Evolutionary conservation across 805 yeast species (phyloP).

Genomic region (Hanseniaspora lindneri): DNA sequence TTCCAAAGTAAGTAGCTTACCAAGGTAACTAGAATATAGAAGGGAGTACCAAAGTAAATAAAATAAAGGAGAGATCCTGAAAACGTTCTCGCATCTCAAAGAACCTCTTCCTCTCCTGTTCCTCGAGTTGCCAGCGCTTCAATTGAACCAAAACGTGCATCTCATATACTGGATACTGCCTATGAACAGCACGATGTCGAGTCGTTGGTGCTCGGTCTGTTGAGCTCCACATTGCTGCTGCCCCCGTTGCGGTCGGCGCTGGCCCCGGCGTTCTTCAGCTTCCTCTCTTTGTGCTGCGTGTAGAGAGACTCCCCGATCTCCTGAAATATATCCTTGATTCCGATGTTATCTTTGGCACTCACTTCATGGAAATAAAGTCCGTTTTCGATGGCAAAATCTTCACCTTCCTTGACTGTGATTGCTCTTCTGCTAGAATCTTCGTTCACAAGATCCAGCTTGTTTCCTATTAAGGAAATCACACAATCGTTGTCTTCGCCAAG

Average conservation of each 20-base stretch:
- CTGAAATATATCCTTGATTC: slow-evolving; percentile 38
- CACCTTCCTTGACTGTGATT: slow-evolving; percentile 36
- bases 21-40: no score
- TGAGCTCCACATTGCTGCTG: slow-evolving; percentile 28
- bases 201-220: slow-evolving; percentile 36
- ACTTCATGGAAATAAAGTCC: slow-evolving; percentile 42
- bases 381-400: slow-evolving; percentile 44
- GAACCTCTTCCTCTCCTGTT: no score
- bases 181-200: slow-evolving; percentile 33
- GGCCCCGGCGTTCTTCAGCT: slow-evolving; percentile 16
- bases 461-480: slow-evolving; percentile 78
- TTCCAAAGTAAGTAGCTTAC: no score
- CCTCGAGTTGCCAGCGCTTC: no score
- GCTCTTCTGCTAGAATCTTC: slow-evolving; percentile 27
- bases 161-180: neutral
- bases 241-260: slow-evolving; percentile 16
- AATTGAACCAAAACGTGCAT: no score
- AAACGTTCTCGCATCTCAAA: no score
- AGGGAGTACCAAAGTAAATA: no score
- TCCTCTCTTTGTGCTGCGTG: slow-evolving; percentile 21
- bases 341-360: slow-evolving; percentile 47
- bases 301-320: slow-evolving; percentile 39
- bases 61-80: no score
- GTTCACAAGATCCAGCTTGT: slow-evolving; percentile 53
- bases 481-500: slow-evolving; percentile 51